Evolutionary conservation across 1,284 basidiomycete species (phyloP).

Genomic region (Porogramme epimiltina): DNA sequence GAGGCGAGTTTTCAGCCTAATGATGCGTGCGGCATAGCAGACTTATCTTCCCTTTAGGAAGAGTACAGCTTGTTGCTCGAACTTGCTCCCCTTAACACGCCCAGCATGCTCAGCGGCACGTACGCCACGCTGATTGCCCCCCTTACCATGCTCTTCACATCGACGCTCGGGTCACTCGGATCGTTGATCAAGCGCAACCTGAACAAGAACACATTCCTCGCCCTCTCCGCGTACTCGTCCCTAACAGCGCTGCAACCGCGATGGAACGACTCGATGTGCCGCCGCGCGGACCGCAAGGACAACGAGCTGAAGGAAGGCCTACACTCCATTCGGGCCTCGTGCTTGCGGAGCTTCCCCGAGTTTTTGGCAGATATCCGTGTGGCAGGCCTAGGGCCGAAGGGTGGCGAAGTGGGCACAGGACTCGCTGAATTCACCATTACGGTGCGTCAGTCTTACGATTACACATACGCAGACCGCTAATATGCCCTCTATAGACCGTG

Average conservation of each 20-base stretch:
- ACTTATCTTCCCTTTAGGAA: too few species aligned
- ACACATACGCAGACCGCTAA: too few species aligned
- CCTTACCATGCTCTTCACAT: constrained; percentile 61
- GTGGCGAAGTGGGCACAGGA: constrained; percentile 56
- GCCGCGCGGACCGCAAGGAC: constrained; percentile 47
- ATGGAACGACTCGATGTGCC: constrained; percentile 68
- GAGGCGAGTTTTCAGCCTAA: constrained; percentile 49
- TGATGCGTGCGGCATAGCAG: too few species aligned
- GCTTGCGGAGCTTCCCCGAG: constrained; percentile 79
- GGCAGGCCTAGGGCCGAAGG: constrained; percentile 46
- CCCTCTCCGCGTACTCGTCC: constrained; percentile 65
- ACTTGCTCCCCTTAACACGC: constrained; percentile 57
- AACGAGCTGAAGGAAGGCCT: constrained; percentile 75
- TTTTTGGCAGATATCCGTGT: constrained; percentile 75
- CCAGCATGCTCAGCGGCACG: constrained; percentile 50
- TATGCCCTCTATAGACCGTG: constrained; percentile 48
- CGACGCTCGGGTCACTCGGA: constrained; percentile 62
- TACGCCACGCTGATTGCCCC: constrained; percentile 65
- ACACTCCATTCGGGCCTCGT: constrained; percentile 62
- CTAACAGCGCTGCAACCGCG: constrained; percentile 53
- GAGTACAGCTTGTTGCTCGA: constrained; percentile 65
- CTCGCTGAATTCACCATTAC: constrained; percentile 63
- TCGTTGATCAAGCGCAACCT: constrained; percentile 78
- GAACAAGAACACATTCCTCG: constrained; percentile 84
- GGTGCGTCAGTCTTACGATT: constrained; percentile 45